phyloP scores from a whole-genome alignment of 2,329 filamentous ascomycete species.

The Fusarium chuoi region DNA sequence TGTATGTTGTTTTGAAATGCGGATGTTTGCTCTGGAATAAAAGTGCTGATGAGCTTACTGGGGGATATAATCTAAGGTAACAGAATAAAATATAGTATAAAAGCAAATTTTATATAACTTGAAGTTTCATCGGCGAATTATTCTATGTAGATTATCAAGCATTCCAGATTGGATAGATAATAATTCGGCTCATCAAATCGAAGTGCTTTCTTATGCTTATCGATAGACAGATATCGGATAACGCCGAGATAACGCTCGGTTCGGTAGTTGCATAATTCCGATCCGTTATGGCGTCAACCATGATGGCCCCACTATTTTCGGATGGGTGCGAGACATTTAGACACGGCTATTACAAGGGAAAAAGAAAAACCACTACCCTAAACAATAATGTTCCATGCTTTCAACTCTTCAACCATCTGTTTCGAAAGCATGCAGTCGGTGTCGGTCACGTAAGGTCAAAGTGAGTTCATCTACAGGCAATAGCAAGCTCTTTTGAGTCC shows the following conservation, averaged over 20 bases:
- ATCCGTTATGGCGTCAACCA: not conserved
- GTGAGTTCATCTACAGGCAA: not conserved
- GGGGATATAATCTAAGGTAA: too few species aligned
- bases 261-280: not conserved
- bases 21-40: not conserved
- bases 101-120: not conserved
- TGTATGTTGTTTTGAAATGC: not conserved
- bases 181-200: too few species aligned
- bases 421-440: not conserved
- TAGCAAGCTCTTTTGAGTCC: rapidly evolving
- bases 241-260: rapidly evolving
- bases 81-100: too few species aligned
- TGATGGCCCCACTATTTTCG: not conserved
- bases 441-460: constrained; percentile 4
- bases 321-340: not conserved
- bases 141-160: rapidly evolving
- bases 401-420: not conserved
- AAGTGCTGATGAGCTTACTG: rapidly evolving
- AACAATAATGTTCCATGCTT: not conserved
- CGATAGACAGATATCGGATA: not conserved
- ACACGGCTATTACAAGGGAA: too few species aligned
- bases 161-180: too few species aligned
- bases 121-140: rapidly evolving
- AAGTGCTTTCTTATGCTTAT: not conserved
- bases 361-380: not conserved